Base-by-base conservation (phyloP, 176 grass and related monocot species). In the Sorghum bicolor region DNA sequence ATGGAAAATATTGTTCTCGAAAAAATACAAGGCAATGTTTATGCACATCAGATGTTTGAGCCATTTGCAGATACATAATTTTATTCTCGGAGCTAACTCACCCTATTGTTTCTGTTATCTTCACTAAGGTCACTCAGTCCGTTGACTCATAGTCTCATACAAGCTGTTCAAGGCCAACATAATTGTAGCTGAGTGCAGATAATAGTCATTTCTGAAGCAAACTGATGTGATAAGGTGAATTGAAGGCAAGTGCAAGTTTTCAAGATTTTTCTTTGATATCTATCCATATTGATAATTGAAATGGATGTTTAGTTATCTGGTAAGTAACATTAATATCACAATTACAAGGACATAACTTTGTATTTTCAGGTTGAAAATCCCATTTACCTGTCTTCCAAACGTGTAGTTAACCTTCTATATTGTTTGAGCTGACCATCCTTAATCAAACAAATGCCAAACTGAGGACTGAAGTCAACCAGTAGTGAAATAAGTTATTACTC, bases 341-440 rank as follows among this genome's bases (percentile, higher is more conserved):
- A 55, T 88, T 65, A 60, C 65, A 15, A 70, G 14, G 45, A 48
- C 45, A 15, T 36, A 82, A 2, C n/a, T 76, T 70, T 83, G 53
- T 47, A 30, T 69, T 29, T 82, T 67, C 50, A 82, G 79, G 60
- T 77, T 60, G 14, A 24, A 70, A 61, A 77, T 76, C 37, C 34
- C 20, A 12, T 43, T 71, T 70, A 55, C 76, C 57, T 76, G 45
- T 50, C n/a, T 63, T 38, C 15, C 50, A 63, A 70, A 82, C 53
- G 75, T 70, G 5, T 6, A 60, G 70, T 25, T 68, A 70, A 45
- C 39, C 10, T 4, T 76, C 37, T 63, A 57, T 76, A 87, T 60
- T 88, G 70, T 74, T 82, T 44, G 13, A 83, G 33, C 53, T 72
- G 41, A 83, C 34, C 40, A 64, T 65, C 30, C 13, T 3, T 36